Evolutionary conservation across 2,329 filamentous ascomycete species (phyloP), one percentile per base, ranked within the genome.

Genomic region (Pseudocercospora crystallina): DNA sequence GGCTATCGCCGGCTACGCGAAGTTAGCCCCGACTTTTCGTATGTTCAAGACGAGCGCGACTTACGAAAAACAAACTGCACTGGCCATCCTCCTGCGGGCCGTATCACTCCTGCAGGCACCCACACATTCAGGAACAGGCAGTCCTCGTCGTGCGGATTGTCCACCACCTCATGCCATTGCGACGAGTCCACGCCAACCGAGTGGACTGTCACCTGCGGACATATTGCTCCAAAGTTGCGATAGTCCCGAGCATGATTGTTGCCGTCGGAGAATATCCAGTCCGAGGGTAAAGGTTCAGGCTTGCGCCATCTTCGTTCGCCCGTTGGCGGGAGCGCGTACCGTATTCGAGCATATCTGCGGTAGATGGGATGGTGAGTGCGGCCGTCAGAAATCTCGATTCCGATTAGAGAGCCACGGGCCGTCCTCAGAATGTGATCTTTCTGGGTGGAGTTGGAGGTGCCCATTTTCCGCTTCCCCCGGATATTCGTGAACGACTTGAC

Each of bases 51-150:
- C 8, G 8, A 38, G 20, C 7, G 14, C 17, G 9, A 39, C 52
- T 36, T 36, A 55, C 53, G 50, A 31, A 56, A 51, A 12, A 48
- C 41, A 26, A 58, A 58, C 15, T 58, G 56, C 14, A 58, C 52
- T 13, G 56, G 52, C 49, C 52, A 58, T n/a, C 56, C 56, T 38
- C 38, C 46, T 5, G 43, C 38, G 7, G 52, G 49, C 26, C 41
- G 37, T 33, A 44, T 47, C 13, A 49, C 56, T 29, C 52, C 56
- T 20, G 50, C 52, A n/a, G 56, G 56, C 13, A 55, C 52, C 52
- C 52, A 58, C 13, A 58, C 51, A 11, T 58, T 55, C 35, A 58
- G 31, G 40, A 55, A 58, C 12, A 58, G 35, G 36, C 56, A 58
- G 38, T 58, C 56, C 30, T 58, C 56, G 41, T 53, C 46, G 49